Base-by-base conservation (phyloP, 768 basidiomycete genomes). In the Leccinum boreale region DNA sequence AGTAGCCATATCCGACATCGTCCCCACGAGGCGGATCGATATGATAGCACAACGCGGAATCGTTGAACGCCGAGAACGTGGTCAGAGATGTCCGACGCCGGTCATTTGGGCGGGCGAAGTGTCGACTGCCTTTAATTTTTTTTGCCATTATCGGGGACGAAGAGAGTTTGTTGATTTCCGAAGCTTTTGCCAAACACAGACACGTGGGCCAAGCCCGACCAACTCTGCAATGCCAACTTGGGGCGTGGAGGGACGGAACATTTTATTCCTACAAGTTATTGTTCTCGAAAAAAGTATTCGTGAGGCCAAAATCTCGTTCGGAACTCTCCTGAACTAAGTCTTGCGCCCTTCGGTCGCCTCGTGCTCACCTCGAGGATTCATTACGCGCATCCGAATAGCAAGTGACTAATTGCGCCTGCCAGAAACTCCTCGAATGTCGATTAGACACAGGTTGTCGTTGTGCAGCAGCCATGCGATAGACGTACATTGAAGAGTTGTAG, bases 41-140 rank as follows among this genome's bases (percentile, higher is more conserved):
- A 62, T 83, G 90, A 68, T 89, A 92, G 50, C 85, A 79, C 75
- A 92, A 62, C 0, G 89, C 85, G n/a, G 85, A 80, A 67, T 93
- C 78, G n/a, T 78, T 79, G 69, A 90, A 91, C 56, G 23, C 83
- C 78, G 28, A 88, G 80, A 15, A 72, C 74, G 52, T 81, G 8
- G 8, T 70, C 70, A 14, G 83, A 73, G 17, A 44, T n/a, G 5
- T 46, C 17, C 17, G 35, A 50, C 42, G 8, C 42, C 3, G 47
- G 53, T 31, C 58, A 59, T 46, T 58, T 57, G 8, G 45, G 55
- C 4, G 23, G 23, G 23, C 3, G 23, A 24, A 4, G 23, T 4
- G 23, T 24, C 4, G 24, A 24, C 24, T 24, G 24, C 24, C 24
- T 24, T 24, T 24, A 4, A 5, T 24, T 24, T 28, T 70, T 68